Percentiles rank a stretch among this genome's conserved stretches.
Evolutionary conservation across 306 rosid species (phyloP).

Genomic region (Aeschynomene evenia): DNA sequence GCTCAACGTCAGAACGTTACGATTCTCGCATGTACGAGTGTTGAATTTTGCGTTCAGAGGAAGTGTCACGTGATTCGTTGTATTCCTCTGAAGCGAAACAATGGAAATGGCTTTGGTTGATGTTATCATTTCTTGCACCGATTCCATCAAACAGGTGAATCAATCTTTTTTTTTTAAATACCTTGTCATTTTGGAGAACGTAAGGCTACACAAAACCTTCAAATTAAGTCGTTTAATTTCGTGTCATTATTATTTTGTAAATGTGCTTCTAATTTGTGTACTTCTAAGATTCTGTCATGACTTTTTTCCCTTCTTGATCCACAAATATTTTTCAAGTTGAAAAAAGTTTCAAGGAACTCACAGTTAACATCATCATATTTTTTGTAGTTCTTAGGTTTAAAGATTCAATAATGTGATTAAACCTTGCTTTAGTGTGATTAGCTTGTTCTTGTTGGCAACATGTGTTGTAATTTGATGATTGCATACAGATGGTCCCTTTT

Average conservation of each 20-base stretch:
- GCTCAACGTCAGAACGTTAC: neutral
- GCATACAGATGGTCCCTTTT: neutral
- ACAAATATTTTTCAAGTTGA: neutral
- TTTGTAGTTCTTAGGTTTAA: neutral
- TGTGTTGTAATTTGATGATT: neutral
- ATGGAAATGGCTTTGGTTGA: constrained; percentile 65
- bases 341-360: neutral
- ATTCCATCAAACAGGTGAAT: constrained; percentile 67
- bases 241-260: no score
- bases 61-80: neutral
- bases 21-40: neutral
- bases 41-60: neutral
- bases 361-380: neutral
- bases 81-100: neutral
- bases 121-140: constrained; percentile 67
- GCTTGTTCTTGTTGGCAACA: neutral
- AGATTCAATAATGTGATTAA: neutral
- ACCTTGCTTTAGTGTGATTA: neutral
- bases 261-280: no score
- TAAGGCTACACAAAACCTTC: neutral
- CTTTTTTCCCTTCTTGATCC: neutral
- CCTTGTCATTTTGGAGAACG: neutral
- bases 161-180: neutral
- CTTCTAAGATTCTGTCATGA: neutral
- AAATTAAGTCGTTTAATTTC: neutral